Percentiles rank a stretch among this genome's conserved stretches.
Conservation (phyloP, 441 rosid genomes). For the Pelargonium cotyledonis region DNA sequence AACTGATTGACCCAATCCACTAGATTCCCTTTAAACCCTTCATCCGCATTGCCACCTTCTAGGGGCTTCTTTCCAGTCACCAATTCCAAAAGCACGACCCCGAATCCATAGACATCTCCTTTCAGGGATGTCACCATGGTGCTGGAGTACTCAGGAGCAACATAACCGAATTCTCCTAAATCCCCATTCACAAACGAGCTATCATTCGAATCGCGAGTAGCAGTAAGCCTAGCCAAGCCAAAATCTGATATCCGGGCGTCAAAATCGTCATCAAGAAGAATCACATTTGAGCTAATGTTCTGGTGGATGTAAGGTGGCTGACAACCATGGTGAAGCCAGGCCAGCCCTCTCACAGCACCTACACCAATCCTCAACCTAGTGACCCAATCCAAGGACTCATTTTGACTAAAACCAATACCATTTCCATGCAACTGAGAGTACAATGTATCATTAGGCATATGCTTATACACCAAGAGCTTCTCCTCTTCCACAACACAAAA, state of each 20-base stretch:
- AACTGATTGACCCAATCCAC: slow-evolving; percentile 56
- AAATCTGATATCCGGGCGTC: slow-evolving; percentile 54
- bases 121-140: slow-evolving; percentile 50
- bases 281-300: slow-evolving; percentile 51
- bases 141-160: slow-evolving; percentile 58
- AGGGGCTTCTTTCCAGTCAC: slow-evolving; percentile 50
- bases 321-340: slow-evolving; percentile 64
- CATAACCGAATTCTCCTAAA: slow-evolving; percentile 53
- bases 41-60: slow-evolving; percentile 34
- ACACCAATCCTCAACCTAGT: slow-evolving; percentile 45
- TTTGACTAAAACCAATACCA: slow-evolving; percentile 23
- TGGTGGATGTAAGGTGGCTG: slow-evolving; percentile 42
- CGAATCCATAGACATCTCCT: slow-evolving; percentile 63
- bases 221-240: slow-evolving; percentile 47
- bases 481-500: slow-evolving; percentile 56
- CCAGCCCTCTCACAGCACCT: slow-evolving; percentile 64
- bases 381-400: slow-evolving; percentile 43
- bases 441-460: slow-evolving; percentile 54
- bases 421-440: slow-evolving; percentile 36
- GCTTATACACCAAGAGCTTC: slow-evolving; percentile 57
- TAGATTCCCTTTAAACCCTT: slow-evolving; percentile 53
- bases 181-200: slow-evolving; percentile 47
- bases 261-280: slow-evolving; percentile 55
- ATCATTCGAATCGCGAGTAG: slow-evolving; percentile 38
- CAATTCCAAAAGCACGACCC: slow-evolving; percentile 59